Evolutionary conservation across 2,329 filamentous ascomycete species (phyloP), one percentile per base, ranked within the genome.

Genomic region (Diplodia scrobiculata): DNA sequence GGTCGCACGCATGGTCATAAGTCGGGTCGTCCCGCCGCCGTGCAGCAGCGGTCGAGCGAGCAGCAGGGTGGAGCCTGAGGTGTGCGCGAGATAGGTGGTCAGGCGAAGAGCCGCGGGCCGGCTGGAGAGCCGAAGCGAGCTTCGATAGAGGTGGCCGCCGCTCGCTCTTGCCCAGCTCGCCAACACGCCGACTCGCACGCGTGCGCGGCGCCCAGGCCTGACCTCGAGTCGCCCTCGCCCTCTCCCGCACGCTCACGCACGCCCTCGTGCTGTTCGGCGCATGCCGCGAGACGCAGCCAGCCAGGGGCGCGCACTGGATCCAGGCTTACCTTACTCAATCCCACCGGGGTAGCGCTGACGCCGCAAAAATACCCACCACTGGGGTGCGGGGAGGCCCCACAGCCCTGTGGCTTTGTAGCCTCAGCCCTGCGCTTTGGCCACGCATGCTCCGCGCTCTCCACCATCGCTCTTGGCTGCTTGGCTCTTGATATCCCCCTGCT

Each of bases 311-410:
- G 21, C 11, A 5, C 6, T 17, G 34, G 27, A 48, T 4, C 25
- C 25, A 4, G 7, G 55, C 58, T 50, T 21, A 62, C 58, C 58
- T 50, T 21, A 62, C 58, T 50, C 27, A 13, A 9, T 29, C 11
- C 13, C 7, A 1, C 41, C 58, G 41, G 45, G 27, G 58, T 62
- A 62, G 45, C 41, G 58, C 58, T 62, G 58, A 62, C 58, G 41
- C 36, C 45, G 41, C 58, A 27, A 45, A 60, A 62, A 62, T 62
- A 62, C 45, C 58, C 58, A 21, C 55, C 55, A 60, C 38, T 60
- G n/a, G 32, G 14, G 27, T 36, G 51, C 54, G 54, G 32, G 36
- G 54, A 45, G 36, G 5, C 17, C 9, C 58, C 58, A 62, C 58
- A 50, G 58, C 58, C 58, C 36, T 29, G 58, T 62, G 58, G 58